Evolutionary conservation across 2,329 filamentous ascomycete species (phyloP), one percentile per base, ranked within the genome.

Genomic region (Balansia obtecta): DNA sequence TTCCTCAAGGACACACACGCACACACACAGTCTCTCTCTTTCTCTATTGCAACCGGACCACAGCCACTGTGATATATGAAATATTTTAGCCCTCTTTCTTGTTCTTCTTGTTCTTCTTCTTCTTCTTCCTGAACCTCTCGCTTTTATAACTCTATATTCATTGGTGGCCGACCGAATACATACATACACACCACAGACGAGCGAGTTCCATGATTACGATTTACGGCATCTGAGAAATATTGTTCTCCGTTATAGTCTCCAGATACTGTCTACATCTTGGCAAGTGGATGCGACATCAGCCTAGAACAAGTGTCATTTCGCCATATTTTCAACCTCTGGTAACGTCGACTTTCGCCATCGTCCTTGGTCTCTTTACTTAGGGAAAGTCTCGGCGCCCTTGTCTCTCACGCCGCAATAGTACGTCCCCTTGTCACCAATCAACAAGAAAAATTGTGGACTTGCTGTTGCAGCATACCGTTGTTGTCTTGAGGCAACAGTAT

Each of bases 1-100:
- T 45, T 43, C 18, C 41, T 13, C 41, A 48, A 27, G 27, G 27
- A 48, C 9, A 39, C 46, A 45, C 30, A 40, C 43, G 45, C 33
- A 22, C 41, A 41, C 15, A 8, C 30, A 22, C 16, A 30, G 27
- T 52, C 43, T 38, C 16, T 39, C 33, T 48, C 33, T 48, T 39
- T 50, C 30, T 33, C 41, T 40, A 16, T 22, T 16, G n/a, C 30
- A 44, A 34, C 15, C 20, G 16, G 30, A 12, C 18, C 32, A 44
- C 30, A 37, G 42, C 46, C 37, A n/a, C 45, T 34, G 37, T 48
- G 20, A 42, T 42, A 53, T 15, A 48, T 34, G 43, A 50, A 48
- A 38, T 41, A 43, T 45, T 34, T 48, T 50, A 48, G 40, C 45
- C 45, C 40, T 48, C 42, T 50, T 43, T 46, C 39, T 43, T 20